A percentile compares a stretch with the other conserved stretches of the same genome.
Evolutionary conservation across 768 basidiomycete species (phyloP).

Genomic region (Austroboletus eburneus): DNA sequence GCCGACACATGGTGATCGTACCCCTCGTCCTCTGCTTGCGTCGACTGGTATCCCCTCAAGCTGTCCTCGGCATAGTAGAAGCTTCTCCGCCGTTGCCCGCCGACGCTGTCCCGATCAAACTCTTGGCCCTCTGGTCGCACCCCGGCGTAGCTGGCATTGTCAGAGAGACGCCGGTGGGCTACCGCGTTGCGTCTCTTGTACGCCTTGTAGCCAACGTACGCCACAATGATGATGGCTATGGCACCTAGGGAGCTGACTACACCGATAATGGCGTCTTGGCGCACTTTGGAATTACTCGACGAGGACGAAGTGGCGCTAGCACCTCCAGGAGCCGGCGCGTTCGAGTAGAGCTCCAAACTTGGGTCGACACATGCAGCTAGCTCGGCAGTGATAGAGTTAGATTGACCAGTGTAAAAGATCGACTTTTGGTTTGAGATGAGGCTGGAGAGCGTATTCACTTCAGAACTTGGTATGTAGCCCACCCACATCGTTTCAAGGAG

Average conservation of each 20-base stretch:
- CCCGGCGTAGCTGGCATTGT: constrained; percentile 39
- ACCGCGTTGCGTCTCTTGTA: constrained; percentile 63
- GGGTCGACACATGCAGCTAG: constrained; percentile 71
- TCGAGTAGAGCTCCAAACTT: constrained; percentile 53
- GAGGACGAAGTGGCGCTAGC: constrained; percentile 13
- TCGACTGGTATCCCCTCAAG: constrained; percentile 53
- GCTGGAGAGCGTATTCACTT: constrained; percentile 57
- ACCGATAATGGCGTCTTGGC: constrained; percentile 87
- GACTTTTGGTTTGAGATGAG: constrained; percentile 61
- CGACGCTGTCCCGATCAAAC: constrained; percentile 74
- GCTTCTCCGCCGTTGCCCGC: constrained; percentile 66
- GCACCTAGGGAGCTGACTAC: constrained; percentile 82
- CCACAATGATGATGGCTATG: constrained; percentile 67
- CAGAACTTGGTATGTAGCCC: constrained; percentile 56
- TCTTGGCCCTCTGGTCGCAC: constrained; percentile 61
- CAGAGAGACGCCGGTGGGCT: constrained; percentile 69
- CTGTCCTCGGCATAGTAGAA: constrained; percentile 90
- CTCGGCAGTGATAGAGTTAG: constrained; percentile 40
- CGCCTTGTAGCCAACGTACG: constrained; percentile 67
- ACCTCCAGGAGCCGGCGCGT: constrained; percentile 36
- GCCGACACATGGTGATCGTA: constrained; percentile 28
- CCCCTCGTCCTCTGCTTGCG: constrained; percentile 34
- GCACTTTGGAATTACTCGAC: constrained; percentile 33
- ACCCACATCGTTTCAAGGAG: constrained; percentile 67
- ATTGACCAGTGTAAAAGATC: constrained; percentile 56